A percentile compares a stretch with the other conserved stretches of the same genome.
Evolutionary conservation across 768 basidiomycete genomes (phyloP).

Genomic region (Coprinellus aureogranulatus): DNA sequence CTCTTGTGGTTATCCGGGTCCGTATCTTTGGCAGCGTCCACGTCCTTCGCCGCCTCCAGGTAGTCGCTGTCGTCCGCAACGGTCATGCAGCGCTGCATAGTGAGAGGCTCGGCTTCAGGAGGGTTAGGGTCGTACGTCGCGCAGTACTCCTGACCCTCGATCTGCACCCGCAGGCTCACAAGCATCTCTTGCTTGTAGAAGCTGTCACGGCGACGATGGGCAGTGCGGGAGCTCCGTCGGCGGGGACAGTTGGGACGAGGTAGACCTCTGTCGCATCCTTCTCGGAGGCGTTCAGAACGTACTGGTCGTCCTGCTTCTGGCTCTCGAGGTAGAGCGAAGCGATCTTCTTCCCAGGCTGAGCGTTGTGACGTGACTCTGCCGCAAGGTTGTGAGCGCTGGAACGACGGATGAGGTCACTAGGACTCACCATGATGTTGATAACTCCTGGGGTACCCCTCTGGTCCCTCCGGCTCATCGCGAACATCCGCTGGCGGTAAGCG

Average conservation of each 20-base stretch:
- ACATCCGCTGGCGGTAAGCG: neutral
- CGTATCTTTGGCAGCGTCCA: neutral
- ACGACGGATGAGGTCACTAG: neutral
- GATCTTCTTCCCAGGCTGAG: constrained; percentile 11
- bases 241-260: constrained; percentile 26
- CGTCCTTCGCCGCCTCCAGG: neutral
- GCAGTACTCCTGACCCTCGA: constrained; percentile 44
- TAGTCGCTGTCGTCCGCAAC: neutral
- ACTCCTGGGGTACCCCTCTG: constrained; percentile 34
- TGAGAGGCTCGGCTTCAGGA: constrained; percentile 45
- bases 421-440: constrained; percentile 49
- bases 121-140: constrained; percentile 62
- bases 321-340: constrained; percentile 19
- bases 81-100: constrained; percentile 42
- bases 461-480: neutral
- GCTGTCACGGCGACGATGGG: constrained; percentile 8
- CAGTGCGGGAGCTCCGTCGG: neutral
- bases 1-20: constrained; percentile 32
- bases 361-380: constrained; percentile 11
- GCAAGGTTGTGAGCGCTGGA: neutral
- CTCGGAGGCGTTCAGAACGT: constrained; percentile 49
- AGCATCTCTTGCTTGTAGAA: constrained; percentile 7
- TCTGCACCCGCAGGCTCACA: constrained; percentile 48
- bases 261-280: constrained; percentile 43
- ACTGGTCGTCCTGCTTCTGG: constrained; percentile 22